These are phyloP conservation scores for Gossypium rotundifolium DNA, from an alignment of 345 rosid species.

Conservation along the genomic window DNA sequence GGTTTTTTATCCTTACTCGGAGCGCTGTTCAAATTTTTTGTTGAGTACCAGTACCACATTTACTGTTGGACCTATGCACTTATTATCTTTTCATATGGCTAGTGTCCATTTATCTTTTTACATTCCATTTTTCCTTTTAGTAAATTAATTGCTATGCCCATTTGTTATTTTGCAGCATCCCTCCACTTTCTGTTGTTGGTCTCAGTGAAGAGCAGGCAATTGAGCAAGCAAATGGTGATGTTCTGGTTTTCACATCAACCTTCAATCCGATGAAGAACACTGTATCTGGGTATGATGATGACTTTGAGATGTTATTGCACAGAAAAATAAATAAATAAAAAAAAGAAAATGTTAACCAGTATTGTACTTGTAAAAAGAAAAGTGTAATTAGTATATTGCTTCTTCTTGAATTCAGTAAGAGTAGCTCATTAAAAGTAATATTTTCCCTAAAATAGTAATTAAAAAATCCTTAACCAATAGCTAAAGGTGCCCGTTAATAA, in stretches of 20 bases:
- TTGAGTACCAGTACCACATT: neutral
- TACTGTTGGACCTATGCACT: neutral
- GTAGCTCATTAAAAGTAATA: neutral
- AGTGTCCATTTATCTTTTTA: neutral
- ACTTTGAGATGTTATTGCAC: constrained; percentile 7
- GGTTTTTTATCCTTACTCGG: neutral
- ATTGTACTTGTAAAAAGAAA: neutral
- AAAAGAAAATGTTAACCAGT: neutral
- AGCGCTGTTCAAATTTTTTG: neutral
- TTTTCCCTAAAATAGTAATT: neutral
- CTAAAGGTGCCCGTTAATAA: neutral
- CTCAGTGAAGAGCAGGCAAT: constrained; percentile 92
- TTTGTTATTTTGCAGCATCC: constrained; percentile 64
- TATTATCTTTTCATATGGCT: neutral
- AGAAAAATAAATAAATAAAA: neutral
- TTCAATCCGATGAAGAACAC: constrained; percentile 98
- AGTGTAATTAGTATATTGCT: neutral
- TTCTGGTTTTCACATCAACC: constrained; percentile 80
- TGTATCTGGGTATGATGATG: constrained; percentile 71
- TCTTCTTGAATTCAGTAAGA: neutral
- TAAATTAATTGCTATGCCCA: neutral
- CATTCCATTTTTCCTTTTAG: neutral
- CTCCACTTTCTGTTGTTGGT: constrained; percentile 94
- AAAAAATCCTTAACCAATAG: neutral
- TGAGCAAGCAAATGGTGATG: constrained; percentile 73